phyloP scores from a whole-genome alignment of 73 alveolate genomes.

The Tetrahymena borealis region DNA sequence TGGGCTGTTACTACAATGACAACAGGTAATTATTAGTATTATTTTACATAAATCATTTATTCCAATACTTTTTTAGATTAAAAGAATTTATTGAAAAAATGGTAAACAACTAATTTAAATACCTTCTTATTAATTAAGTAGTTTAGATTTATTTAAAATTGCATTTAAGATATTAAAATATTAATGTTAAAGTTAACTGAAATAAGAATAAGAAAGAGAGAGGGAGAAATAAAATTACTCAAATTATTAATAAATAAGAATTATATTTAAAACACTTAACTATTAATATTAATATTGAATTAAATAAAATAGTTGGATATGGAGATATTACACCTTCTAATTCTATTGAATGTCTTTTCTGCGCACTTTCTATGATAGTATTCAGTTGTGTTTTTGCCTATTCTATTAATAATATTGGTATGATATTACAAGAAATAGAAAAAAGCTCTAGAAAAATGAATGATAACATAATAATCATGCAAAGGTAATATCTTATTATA shows the following conservation, averaged over 20 bases:
- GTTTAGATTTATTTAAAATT: too few relatives aligned
- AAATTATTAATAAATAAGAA: too few relatives aligned
- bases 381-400: constrained; percentile 32
- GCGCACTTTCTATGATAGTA: constrained; percentile 5
- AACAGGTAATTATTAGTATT: neutral
- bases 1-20: neutral
- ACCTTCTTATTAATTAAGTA: too few relatives aligned
- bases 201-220: too few relatives aligned
- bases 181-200: too few relatives aligned
- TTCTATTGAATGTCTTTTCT: neutral
- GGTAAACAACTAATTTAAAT: too few relatives aligned
- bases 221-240: too few relatives aligned
- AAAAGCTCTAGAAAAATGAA: neutral
- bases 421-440: constrained; percentile 16
- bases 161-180: neutral
- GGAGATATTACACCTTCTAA: constrained; percentile 41
- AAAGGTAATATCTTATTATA: neutral
- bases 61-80: too few relatives aligned
- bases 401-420: constrained; percentile 36
- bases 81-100: too few relatives aligned
- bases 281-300: too few relatives aligned
- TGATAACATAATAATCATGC: neutral
- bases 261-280: too few relatives aligned
- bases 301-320: constrained; percentile 38
- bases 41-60: too few relatives aligned